A percentile compares a stretch with the other conserved stretches of the same genome.
phyloP scores from a whole-genome alignment of 2,329 filamentous ascomycete species.

The Pezicula rhizophila region DNA sequence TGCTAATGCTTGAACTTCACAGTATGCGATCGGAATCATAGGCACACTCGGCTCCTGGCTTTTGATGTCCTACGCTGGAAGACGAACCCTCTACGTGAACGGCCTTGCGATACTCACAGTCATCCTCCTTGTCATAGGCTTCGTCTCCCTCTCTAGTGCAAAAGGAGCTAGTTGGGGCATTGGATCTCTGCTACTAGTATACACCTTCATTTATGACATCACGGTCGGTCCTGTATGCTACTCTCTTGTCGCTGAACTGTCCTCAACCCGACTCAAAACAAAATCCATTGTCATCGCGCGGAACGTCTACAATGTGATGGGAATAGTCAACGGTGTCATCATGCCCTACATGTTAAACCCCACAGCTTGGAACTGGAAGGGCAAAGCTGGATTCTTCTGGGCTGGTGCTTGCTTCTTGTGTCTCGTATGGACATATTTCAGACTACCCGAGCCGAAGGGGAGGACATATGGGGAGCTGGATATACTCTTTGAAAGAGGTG shows the following conservation, averaged over 20 bases:
- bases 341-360: constrained; percentile 92
- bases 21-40: constrained; percentile 39
- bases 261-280: constrained; percentile 74
- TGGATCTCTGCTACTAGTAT: constrained; percentile 65
- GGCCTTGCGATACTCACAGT: constrained; percentile 66
- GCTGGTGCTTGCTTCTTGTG: constrained; percentile 71
- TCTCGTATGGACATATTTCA: constrained; percentile 75
- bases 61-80: constrained; percentile 61
- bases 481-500: constrained; percentile 66
- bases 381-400: constrained; percentile 86
- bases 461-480: constrained; percentile 81
- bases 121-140: constrained; percentile 74
- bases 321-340: constrained; percentile 71
- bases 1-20: constrained; percentile 26
- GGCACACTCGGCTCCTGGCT: constrained; percentile 45
- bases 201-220: constrained; percentile 76
- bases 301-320: constrained; percentile 64
- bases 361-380: constrained; percentile 77
- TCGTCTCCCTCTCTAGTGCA: constrained; percentile 26
- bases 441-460: constrained; percentile 73
- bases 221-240: constrained; percentile 85
- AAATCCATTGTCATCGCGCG: constrained; percentile 84
- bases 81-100: constrained; percentile 68
- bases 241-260: constrained; percentile 76
- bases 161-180: constrained; percentile 37